Evolutionary conservation across 306 rosid species (phyloP).

Genomic region (Gastrolobium bilobum): DNA sequence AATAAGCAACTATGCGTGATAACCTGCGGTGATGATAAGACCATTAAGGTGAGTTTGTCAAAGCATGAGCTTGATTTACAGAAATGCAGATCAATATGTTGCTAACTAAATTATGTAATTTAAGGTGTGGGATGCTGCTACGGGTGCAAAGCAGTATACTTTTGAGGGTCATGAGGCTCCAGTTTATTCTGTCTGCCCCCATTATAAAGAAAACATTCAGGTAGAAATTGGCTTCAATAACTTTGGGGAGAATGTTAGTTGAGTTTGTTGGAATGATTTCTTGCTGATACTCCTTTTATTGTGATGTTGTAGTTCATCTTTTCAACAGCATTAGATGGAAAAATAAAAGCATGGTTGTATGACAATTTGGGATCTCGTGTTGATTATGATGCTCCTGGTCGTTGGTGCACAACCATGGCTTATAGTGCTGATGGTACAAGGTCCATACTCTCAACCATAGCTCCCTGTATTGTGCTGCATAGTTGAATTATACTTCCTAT

Average conservation of each 20-base stretch:
- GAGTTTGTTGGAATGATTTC: constrained; percentile 13
- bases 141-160: constrained; percentile 75
- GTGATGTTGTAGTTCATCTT: constrained; percentile 81
- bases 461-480: constrained; percentile 7
- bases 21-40: constrained; percentile 86
- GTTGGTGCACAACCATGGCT: constrained; percentile 97
- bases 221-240: constrained; percentile 46
- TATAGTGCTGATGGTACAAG: constrained; percentile 96
- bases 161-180: constrained; percentile 98
- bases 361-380: constrained; percentile 95
- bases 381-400: constrained; percentile 97
- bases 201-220: constrained; percentile 92
- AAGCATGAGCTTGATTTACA: constrained; percentile 37
- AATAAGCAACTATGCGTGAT: constrained; percentile 87
- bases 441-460: constrained; percentile 54
- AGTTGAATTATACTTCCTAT: constrained; percentile 13
- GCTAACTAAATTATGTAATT: constrained; percentile 51
- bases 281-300: constrained; percentile 17
- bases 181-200: constrained; percentile 93
- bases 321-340: constrained; percentile 96
- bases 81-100: constrained; percentile 28
- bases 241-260: constrained; percentile 16
- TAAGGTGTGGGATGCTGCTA: constrained; percentile 94
- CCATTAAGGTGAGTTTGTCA: constrained; percentile 68
- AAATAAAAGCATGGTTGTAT: constrained; percentile 97